A percentile compares a stretch with the other conserved stretches of the same genome.
Conservation (phyloP, 2,329 filamentous ascomycete species). For the Biscogniauxia marginata region DNA sequence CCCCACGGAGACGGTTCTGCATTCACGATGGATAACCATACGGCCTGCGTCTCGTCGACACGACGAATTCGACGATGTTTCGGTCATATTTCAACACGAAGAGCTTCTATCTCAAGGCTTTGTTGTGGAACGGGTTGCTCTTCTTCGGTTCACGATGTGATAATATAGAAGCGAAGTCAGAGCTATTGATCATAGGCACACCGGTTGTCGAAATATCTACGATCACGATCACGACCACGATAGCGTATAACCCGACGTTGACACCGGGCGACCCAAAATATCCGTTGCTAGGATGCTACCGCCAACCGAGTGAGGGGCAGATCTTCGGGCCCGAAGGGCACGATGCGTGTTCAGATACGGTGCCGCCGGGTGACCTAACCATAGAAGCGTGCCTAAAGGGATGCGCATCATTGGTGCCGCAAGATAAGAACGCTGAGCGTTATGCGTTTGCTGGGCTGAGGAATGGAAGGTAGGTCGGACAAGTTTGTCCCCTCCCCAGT, state of each 20-base stretch:
- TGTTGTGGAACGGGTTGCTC: constrained; percentile 22
- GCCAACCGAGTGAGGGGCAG: constrained; percentile 13
- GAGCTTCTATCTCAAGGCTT: constrained; percentile 15
- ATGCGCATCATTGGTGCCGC: constrained; percentile 14
- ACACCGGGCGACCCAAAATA: constrained; percentile 20
- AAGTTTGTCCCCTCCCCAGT: neutral
- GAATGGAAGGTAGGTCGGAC: constrained; percentile 24
- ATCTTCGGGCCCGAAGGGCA: constrained; percentile 22
- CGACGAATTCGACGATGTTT: constrained; percentile 19
- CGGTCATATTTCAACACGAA: constrained; percentile 14
- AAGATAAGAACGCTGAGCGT: constrained; percentile 1
- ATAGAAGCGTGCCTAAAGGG: constrained; percentile 21
- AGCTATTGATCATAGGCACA: constrained; percentile 19
- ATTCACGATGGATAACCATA: constrained; percentile 18
- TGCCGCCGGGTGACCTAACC: constrained; percentile 19
- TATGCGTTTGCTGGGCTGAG: constrained; percentile 24
- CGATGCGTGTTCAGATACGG: constrained; percentile 11
- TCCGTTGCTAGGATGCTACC: constrained; percentile 27
- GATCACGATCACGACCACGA: constrained; percentile 28
- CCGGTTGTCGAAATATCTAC: constrained; percentile 12
- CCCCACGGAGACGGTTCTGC: constrained; percentile 2
- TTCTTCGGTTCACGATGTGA: constrained; percentile 18
- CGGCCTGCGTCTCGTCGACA: constrained; percentile 11
- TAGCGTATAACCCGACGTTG: constrained; percentile 28
- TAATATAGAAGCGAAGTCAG: constrained; percentile 9